Evolutionary conservation across 352 stramenopile species (phyloP), one percentile per base, ranked within the genome.

Genomic region (Phytophthora sansomeana): DNA sequence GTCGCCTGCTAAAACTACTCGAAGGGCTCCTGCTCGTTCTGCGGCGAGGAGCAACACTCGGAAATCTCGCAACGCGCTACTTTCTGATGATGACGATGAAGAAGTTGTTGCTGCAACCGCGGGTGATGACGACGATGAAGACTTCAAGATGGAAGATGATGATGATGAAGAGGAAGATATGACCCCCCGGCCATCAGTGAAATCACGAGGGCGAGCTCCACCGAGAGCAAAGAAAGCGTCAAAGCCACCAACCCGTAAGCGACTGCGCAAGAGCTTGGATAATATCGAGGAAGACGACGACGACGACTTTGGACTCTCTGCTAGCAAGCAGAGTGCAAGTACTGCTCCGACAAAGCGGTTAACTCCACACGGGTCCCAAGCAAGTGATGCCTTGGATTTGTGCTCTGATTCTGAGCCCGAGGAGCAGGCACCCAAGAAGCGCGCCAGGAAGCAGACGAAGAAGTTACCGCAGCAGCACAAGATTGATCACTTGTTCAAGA

Each of bases 61-160:
- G 4, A 63, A 63, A 29, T 52, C 59, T 19, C 65, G 68, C 32
- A 53, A 63, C 30, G 63, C 63, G 2, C 62, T 82, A 32, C 55
- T 78, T 17, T 91, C 78, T 0, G 74, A 84, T 35, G 78, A 90
- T 6, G n/a, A n/a, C n/a, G 75, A 87, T 8, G 60, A 77, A 38
- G 52, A 77, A 10, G 58, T 52, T 21, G 44, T 75, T 16, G 48
- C 72, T 24, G 66, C 70, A 17, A 64, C 17, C 35, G 71, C 21
- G 4, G 81, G 85, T 19, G 70, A 90, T 63, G 84, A 93, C 47
- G 78, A 69, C 16, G 80, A 91, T 41, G 84, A 90, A 21, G 79
- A 91, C 41, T 91, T 77, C 26, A 77, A 91, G 29, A 69, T 83
- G 51, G 72, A 77, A 2, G 69, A 81, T 4, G 59, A 77, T 6